Base-by-base conservation (phyloP, 768 basidiomycete genomes). In the Hygrocybe coccinea region DNA sequence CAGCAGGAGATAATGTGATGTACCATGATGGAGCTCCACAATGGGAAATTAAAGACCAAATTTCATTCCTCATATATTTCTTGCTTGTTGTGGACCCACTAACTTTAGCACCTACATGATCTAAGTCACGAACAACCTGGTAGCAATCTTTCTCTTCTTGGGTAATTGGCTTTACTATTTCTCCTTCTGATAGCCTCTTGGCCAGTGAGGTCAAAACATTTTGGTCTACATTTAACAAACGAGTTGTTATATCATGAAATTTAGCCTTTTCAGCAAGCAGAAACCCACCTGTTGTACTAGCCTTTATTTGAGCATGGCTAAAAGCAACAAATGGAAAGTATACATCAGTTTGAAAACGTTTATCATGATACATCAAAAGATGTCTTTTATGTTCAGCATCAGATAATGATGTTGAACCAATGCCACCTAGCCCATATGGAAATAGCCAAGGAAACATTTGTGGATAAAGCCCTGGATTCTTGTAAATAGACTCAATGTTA, bases 231-330 rank as follows among this genome's bases (percentile, higher is more conserved):
- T 21, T 41, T 1, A 65, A 41, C 1, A 74, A 44, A 6, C 64
- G 34, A 0, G 60, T 9, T 0, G 65, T 38, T 3, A 75, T 64
- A 12, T 60, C 51, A 17, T 50, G 24, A 60, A 74, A 73, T 11
- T 62, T 59, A 0, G 43, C 45, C 12, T 58, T 62, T 41, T 72
- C 60, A 1, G 67, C 62, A 1, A 69, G 22, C 1, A 72, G 43
- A 45, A 60, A 74, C 2, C 71, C 65, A 5, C 65, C 67, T 0
- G 51, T 62, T 0, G 65, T 59, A 2, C 67, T 61, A 1, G 54
- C 54, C 39, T 68, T 71, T 2, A 78, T 64, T 47, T 77, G 77
- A 19, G 68, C 57, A 50, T 78, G 73, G 47, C 70, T 76, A 49
- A 76, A 77, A 0, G 67, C 68, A 12, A 75, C 58, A 22, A 77